Evolutionary conservation across 2,329 filamentous ascomycete genomes (phyloP).

Genomic region (Pseudogymnoascus sp.): DNA sequence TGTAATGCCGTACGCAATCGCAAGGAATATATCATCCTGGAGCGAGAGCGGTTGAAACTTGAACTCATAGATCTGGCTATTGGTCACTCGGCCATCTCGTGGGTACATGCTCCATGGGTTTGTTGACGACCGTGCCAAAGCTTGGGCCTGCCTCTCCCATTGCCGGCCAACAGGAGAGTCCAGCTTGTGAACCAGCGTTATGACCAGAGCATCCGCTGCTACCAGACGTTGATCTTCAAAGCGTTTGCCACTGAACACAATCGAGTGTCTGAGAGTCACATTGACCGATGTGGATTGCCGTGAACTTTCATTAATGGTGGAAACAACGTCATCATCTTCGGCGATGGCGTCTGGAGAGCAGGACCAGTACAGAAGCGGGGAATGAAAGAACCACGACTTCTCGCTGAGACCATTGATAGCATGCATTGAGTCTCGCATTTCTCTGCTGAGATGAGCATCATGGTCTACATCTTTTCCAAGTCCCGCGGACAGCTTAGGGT

Average conservation of each 20-base stretch:
- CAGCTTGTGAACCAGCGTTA: slow-evolving; percentile 62
- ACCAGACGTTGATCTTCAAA: slow-evolving; percentile 59
- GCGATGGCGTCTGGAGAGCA: slow-evolving; percentile 52
- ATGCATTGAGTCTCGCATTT: slow-evolving; percentile 45
- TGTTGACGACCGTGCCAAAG: slow-evolving; percentile 35
- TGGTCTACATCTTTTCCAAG: slow-evolving; percentile 13
- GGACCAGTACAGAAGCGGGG: slow-evolving; percentile 74
- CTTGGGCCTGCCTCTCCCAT: slow-evolving; percentile 54
- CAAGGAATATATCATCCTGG: slow-evolving; percentile 54
- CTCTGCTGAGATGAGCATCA: slow-evolving; percentile 24
- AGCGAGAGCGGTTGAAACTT: slow-evolving; percentile 65
- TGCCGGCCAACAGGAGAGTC: slow-evolving; percentile 54
- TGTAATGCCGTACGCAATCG: slow-evolving; percentile 55
- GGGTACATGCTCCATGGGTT: slow-evolving; percentile 59
- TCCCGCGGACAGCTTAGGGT: slow-evolving; percentile 34
- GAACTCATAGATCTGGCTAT: slow-evolving; percentile 65
- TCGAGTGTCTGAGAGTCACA: slow-evolving; percentile 65
- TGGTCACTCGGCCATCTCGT: slow-evolving; percentile 41
- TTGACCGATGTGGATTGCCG: slow-evolving; percentile 59
- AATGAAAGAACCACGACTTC: slow-evolving; percentile 69
- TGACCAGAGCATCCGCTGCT: slow-evolving; percentile 68
- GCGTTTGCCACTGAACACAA: slow-evolving; percentile 73
- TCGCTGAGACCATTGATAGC: slow-evolving; percentile 51
- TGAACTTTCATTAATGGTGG: slow-evolving; percentile 59
- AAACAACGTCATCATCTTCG: slow-evolving; percentile 52